Percentiles rank a stretch among this genome's conserved stretches.
These are phyloP conservation scores for Coniferiporia weirii DNA, from an alignment of 1,284 basidiomycete species.

Conservation along the genomic window DNA sequence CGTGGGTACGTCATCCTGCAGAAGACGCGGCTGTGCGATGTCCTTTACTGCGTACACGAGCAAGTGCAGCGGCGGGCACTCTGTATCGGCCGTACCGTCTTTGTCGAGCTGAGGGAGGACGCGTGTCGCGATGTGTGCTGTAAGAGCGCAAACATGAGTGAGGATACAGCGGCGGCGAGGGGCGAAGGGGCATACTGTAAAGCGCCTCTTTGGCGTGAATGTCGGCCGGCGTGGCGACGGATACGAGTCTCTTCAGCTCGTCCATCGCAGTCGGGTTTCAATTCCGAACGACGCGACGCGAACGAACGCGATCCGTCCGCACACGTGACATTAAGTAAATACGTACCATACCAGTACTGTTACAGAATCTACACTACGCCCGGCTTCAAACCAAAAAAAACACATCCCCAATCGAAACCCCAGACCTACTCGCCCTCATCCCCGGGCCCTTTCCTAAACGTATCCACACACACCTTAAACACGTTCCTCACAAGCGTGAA, in stretches of 20 bases:
- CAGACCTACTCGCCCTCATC: neutral
- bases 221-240: neutral
- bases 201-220: neutral
- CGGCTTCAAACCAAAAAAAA: too few relatives aligned
- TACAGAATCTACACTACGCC: too few relatives aligned
- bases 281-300: neutral
- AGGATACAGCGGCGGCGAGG: neutral
- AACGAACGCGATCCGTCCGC: too few relatives aligned
- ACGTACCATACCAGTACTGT: too few relatives aligned
- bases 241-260: neutral
- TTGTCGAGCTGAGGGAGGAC: neutral
- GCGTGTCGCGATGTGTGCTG: constrained; percentile 1
- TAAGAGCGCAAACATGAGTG: neutral
- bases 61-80: constrained; percentile 1
- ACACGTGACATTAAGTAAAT: too few relatives aligned
- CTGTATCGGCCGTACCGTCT: too few relatives aligned
- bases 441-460: constrained; percentile 7
- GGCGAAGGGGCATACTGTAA: neutral
- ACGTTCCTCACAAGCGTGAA: constrained; percentile 46
- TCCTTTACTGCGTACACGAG: neutral
- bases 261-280: neutral
- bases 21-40: neutral
- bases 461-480: constrained; percentile 27
- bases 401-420: too few relatives aligned
- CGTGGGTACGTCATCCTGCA: neutral